Percentiles rank a stretch among this genome's conserved stretches.
Conservation (phyloP, 2,329 filamentous ascomycete species). For the Alternaria alternata region DNA sequence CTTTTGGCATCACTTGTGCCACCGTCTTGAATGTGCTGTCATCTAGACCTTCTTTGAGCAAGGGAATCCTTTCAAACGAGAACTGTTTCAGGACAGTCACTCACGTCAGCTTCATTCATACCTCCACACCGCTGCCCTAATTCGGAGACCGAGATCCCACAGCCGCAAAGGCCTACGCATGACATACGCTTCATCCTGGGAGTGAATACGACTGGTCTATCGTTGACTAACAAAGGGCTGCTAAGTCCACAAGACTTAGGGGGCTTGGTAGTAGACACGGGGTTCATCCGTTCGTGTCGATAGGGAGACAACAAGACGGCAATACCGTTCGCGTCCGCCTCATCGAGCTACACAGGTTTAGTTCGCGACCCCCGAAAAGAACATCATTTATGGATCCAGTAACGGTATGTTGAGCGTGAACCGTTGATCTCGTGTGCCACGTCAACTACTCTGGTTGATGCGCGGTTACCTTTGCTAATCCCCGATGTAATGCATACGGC, state of each 20-base stretch:
- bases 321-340: neutral
- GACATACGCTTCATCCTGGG: neutral
- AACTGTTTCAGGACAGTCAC: neutral
- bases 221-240: neutral
- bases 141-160: neutral
- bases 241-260: neutral
- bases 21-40: neutral
- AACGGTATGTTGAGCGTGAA: neutral
- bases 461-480: neutral
- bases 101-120: conserved; percentile 4
- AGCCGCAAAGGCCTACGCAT: neutral
- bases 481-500: neutral
- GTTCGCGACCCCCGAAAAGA: neutral
- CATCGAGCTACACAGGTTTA: neutral
- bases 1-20: neutral
- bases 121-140: neutral
- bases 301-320: neutral
- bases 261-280: neutral
- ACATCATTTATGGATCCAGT: neutral
- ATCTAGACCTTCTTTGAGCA: neutral
- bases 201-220: neutral
- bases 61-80: neutral
- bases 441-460: neutral
- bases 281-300: neutral
- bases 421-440: conserved; percentile 3